phyloP scores from a whole-genome alignment of 768 basidiomycete species.

The Lactarius tabidus region DNA sequence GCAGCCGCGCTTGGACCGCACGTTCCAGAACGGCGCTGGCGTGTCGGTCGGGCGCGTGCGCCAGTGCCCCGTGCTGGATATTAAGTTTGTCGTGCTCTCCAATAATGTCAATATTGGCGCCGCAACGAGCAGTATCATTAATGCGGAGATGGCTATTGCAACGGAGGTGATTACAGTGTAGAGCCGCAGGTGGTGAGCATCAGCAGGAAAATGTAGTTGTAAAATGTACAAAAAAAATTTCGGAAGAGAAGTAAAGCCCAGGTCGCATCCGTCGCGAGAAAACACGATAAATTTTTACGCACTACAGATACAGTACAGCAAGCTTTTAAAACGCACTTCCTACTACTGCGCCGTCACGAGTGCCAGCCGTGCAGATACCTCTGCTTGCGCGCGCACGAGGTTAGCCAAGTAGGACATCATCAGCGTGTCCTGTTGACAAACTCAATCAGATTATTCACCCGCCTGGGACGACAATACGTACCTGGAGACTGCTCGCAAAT shows the following conservation, averaged over 20 bases:
- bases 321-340: constrained; percentile 15
- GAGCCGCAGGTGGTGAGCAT: not conserved
- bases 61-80: constrained; percentile 86
- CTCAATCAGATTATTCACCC: constrained; percentile 22
- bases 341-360: constrained; percentile 53
- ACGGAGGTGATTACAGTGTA: constrained; percentile 49
- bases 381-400: constrained; percentile 88
- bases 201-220: not conserved
- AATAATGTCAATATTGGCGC: constrained; percentile 97
- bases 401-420: constrained; percentile 96
- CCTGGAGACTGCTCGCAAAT: constrained; percentile 77
- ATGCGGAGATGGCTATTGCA: constrained; percentile 89
- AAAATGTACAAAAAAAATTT: not conserved
- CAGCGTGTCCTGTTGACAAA: constrained; percentile 64
- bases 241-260: not conserved
- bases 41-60: constrained; percentile 89
- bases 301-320: constrained; percentile 19
- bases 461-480: constrained; percentile 29
- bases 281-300: not conserved
- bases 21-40: constrained; percentile 86
- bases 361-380: constrained; percentile 83
- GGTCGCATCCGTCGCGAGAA: not conserved
- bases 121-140: constrained; percentile 95
- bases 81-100: constrained; percentile 90
- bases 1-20: constrained; percentile 88